phyloP scores from a whole-genome alignment of 1,284 basidiomycete species.

The Ceratobasidium sp. region DNA sequence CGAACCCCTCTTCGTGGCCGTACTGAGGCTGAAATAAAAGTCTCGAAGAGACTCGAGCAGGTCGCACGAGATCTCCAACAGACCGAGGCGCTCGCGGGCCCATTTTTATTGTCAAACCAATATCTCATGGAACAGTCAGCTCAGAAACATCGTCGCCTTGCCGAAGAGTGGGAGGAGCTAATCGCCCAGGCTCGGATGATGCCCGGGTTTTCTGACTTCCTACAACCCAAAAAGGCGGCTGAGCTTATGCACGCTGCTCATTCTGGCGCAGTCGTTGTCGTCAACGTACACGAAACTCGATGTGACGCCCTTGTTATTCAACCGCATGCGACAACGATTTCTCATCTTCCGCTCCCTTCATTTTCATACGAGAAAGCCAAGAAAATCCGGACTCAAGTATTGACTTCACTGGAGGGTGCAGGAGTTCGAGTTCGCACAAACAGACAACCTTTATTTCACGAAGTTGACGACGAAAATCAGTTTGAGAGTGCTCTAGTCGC shows the following conservation, averaged over 20 bases:
- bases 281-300: neutral
- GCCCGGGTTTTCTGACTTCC: neutral
- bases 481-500: too few species aligned
- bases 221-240: neutral
- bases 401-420: neutral
- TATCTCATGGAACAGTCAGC: too few species aligned
- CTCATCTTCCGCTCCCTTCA: neutral
- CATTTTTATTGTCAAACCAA: too few species aligned
- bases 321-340: neutral
- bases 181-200: neutral
- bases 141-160: too few species aligned
- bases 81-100: too few species aligned
- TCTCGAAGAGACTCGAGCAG: too few species aligned
- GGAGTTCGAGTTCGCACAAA: too few species aligned
- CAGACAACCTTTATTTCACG: too few species aligned
- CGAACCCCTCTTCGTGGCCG: too few species aligned
- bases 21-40: too few species aligned
- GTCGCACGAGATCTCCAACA: too few species aligned
- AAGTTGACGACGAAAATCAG: too few species aligned
- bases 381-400: neutral
- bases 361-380: neutral
- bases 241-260: neutral
- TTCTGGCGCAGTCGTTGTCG: neutral
- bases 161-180: neutral
- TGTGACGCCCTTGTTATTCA: slow-evolving; percentile 1